Percentiles rank a stretch among this genome's conserved stretches.
Evolutionary conservation across 768 basidiomycete species (phyloP).

Genomic region (Kwoniella europaea): DNA sequence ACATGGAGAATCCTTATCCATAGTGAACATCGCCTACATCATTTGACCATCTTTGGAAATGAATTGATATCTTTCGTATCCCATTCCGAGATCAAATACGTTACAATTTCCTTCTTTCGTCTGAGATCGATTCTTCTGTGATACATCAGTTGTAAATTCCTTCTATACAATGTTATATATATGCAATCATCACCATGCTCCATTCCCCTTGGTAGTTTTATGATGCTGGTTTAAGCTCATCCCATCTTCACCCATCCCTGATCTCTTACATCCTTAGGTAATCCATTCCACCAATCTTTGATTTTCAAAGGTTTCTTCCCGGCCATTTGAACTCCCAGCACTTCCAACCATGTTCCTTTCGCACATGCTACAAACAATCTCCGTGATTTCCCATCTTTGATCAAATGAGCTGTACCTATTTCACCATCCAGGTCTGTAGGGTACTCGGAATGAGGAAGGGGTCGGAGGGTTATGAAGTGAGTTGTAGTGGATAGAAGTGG

Average conservation of each 20-base stretch:
- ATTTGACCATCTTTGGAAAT: too few relatives aligned
- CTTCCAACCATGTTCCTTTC: conserved; percentile 62
- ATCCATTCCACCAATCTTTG: conserved; percentile 81
- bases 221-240: neutral
- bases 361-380: conserved; percentile 67
- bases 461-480: conserved; percentile 59
- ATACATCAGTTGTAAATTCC: too few relatives aligned
- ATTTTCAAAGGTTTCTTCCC: conserved; percentile 65
- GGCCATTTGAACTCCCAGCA: conserved; percentile 68
- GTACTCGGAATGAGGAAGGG: neutral
- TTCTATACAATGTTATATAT: too few relatives aligned
- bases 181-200: neutral
- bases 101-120: too few relatives aligned
- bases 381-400: conserved; percentile 19
- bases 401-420: conserved; percentile 19
- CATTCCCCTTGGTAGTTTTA: too few relatives aligned
- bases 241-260: conserved; percentile 17
- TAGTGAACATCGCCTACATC: too few relatives aligned
- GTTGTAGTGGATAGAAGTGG: conserved; percentile 57
- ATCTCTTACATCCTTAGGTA: conserved; percentile 45
- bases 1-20: too few relatives aligned
- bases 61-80: too few relatives aligned
- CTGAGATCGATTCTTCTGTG: too few relatives aligned
- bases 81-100: too few relatives aligned
- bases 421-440: neutral